Percentiles rank a stretch among this genome's conserved stretches.
Evolutionary conservation across 345 rosid genomes (phyloP).

Genomic region (Salix koriyanagi): DNA sequence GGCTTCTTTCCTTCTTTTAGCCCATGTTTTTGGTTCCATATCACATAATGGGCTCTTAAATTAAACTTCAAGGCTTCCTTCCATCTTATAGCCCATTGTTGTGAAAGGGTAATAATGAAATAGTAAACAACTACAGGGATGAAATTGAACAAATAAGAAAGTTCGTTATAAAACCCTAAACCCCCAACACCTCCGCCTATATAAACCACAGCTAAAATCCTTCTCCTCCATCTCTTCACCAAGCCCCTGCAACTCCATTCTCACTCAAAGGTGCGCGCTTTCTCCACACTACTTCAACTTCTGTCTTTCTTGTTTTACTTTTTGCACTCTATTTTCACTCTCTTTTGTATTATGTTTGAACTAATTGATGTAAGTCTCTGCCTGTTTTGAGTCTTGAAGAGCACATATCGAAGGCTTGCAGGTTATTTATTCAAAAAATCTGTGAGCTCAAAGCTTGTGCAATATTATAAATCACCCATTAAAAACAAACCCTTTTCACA

Average conservation of each 20-base stretch:
- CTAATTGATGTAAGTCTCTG: not conserved
- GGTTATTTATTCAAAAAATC: slow-evolving; percentile 33
- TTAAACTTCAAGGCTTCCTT: too few relatives aligned
- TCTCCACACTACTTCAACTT: not conserved
- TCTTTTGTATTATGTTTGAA: not conserved
- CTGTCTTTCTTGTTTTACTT: too few relatives aligned
- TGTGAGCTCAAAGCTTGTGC: slow-evolving; percentile 86
- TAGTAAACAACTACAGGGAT: not conserved
- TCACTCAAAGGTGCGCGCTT: not conserved
- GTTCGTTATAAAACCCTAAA: slow-evolving; percentile 16
- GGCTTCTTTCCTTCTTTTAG: too few relatives aligned
- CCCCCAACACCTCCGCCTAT: not conserved
- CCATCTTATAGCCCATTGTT: too few relatives aligned
- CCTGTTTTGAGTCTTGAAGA: not conserved
- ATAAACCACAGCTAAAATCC: slow-evolving; percentile 5
- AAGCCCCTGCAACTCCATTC: not conserved
- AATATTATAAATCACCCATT: slow-evolving; percentile 36
- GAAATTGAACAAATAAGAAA: not conserved
- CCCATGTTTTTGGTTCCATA: too few relatives aligned
- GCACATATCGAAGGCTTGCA: slow-evolving; percentile 93
- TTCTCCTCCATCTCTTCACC: not conserved
- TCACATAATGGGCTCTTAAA: too few relatives aligned
- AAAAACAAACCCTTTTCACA: slow-evolving; percentile 19
- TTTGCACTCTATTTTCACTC: not conserved
- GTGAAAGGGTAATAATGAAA: not conserved